These are phyloP conservation scores for Nicotiana tomentosiformis DNA, from an alignment of 257 asterid genomes.

Conservation along the genomic window DNA sequence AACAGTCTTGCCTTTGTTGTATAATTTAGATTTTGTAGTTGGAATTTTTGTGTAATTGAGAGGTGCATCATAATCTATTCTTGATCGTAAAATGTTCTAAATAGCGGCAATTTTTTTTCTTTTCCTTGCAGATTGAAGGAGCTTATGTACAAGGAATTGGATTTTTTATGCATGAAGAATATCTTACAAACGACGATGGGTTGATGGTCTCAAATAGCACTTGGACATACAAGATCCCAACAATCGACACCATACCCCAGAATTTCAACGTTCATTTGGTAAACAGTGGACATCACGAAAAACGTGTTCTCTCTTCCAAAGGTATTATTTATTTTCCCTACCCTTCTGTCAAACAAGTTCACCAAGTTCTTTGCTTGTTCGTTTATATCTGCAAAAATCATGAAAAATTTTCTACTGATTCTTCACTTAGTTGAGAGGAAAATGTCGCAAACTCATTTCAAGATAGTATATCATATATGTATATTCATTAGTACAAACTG, in stretches of 20 bases:
- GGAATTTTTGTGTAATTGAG: not conserved
- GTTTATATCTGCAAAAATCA: not conserved
- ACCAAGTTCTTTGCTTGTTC: not conserved
- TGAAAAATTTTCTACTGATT: not conserved
- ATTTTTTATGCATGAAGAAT: constrained; percentile 83
- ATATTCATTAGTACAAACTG: not conserved
- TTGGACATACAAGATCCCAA: constrained; percentile 82
- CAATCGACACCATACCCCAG: constrained; percentile 63
- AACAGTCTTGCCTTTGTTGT: not conserved
- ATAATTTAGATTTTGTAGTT: not conserved
- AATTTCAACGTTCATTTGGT: constrained; percentile 57
- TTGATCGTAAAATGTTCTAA: not conserved
- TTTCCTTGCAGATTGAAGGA: constrained; percentile 60
- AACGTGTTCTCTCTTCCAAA: constrained; percentile 72
- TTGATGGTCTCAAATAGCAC: constrained; percentile 46
- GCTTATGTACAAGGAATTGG: constrained; percentile 87
- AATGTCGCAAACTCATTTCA: not conserved
- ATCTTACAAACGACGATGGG: constrained; percentile 48
- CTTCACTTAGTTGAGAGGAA: not conserved
- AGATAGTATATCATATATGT: not conserved
- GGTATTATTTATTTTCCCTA: constrained; percentile 25
- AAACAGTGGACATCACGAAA: constrained; percentile 55
- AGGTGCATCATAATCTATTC: not conserved
- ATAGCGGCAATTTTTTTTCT: not conserved
- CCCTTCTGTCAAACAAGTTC: not conserved